These are phyloP conservation scores for Pleurotus djamor DNA, from an alignment of 768 basidiomycete genomes.

Conservation along the genomic window DNA sequence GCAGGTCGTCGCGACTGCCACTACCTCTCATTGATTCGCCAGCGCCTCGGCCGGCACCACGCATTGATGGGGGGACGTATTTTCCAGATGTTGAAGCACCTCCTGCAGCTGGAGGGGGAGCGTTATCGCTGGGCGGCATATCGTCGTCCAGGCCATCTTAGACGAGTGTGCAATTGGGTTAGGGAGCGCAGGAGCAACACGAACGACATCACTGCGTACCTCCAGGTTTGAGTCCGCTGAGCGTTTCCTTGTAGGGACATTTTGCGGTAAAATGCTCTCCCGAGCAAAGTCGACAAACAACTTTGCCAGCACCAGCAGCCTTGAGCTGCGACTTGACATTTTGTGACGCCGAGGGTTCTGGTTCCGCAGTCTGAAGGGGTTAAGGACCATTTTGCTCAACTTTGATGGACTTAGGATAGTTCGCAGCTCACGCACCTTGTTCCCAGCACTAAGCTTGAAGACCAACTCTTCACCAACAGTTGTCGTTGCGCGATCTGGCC, in stretches of 20 bases:
- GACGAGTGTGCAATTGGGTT: not conserved
- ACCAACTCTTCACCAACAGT: constrained; percentile 73
- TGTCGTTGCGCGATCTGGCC: constrained; percentile 92
- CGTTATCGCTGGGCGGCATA: constrained; percentile 33
- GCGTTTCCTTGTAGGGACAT: constrained; percentile 96
- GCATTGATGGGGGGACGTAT: constrained; percentile 94
- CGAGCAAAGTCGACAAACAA: constrained; percentile 91
- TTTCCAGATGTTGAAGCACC: constrained; percentile 50
- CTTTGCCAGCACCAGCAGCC: constrained; percentile 81
- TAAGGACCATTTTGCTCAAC: not conserved
- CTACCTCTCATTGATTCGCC: constrained; percentile 74
- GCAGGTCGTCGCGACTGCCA: constrained; percentile 82
- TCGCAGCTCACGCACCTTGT: constrained; percentile 43
- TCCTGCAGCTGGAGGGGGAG: constrained; percentile 11
- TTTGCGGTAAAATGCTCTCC: constrained; percentile 98
- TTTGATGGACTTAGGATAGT: not conserved
- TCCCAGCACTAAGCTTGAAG: constrained; percentile 52
- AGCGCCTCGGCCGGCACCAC: constrained; percentile 60
- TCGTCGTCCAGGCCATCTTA: constrained; percentile 1
- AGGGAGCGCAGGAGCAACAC: not conserved
- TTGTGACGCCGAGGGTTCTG: constrained; percentile 65
- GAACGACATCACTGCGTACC: constrained; percentile 32
- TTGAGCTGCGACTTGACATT: constrained; percentile 62
- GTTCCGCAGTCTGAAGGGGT: constrained; percentile 51
- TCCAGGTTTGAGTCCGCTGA: constrained; percentile 68